A percentile compares a stretch with the other conserved stretches of the same genome.
These are phyloP conservation scores for Emericellopsis terricola DNA, from an alignment of 495 filamentous ascomycete genomes.

Conservation along the genomic window DNA sequence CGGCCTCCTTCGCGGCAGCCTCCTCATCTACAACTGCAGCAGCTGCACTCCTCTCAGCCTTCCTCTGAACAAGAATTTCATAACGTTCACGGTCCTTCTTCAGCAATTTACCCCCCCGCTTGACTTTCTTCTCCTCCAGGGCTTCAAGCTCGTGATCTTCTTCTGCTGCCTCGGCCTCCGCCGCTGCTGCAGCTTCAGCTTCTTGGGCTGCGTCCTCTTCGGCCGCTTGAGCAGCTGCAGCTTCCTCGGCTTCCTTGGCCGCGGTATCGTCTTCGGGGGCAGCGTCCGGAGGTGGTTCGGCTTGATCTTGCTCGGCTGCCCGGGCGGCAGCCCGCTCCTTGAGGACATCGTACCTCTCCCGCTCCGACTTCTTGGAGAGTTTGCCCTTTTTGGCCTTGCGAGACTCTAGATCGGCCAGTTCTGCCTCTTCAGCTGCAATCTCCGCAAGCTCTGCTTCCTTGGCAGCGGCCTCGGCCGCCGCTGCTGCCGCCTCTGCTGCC, in stretches of 20 bases:
- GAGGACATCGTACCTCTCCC: conserved; percentile 18
- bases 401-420: conserved; percentile 1
- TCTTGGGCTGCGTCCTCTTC: not conserved
- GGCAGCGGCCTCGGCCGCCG: conserved; percentile 8
- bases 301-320: conserved; percentile 1
- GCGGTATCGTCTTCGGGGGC: not conserved
- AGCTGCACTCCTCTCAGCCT: conserved; percentile 16
- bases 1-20: conserved; percentile 4
- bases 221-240: not conserved
- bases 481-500: conserved; percentile 1
- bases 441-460: conserved; percentile 10
- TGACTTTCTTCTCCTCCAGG: not conserved
- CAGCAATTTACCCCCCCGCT: not conserved
- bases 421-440: conserved; percentile 3
- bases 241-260: not conserved
- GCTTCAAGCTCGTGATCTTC: not conserved
- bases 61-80: conserved; percentile 8
- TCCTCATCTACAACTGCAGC: conserved; percentile 11
- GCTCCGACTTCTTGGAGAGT: conserved; percentile 13
- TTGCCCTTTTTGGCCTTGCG: conserved; percentile 6
- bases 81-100: conserved; percentile 1
- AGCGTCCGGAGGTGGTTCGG: not conserved
- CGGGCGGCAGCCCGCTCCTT: conserved; percentile 12
- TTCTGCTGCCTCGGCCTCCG: not conserved
- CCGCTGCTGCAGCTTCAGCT: not conserved